Evolutionary conservation across 2,329 filamentous ascomycete species (phyloP).

Genomic region (Coniochaeta sp.): DNA sequence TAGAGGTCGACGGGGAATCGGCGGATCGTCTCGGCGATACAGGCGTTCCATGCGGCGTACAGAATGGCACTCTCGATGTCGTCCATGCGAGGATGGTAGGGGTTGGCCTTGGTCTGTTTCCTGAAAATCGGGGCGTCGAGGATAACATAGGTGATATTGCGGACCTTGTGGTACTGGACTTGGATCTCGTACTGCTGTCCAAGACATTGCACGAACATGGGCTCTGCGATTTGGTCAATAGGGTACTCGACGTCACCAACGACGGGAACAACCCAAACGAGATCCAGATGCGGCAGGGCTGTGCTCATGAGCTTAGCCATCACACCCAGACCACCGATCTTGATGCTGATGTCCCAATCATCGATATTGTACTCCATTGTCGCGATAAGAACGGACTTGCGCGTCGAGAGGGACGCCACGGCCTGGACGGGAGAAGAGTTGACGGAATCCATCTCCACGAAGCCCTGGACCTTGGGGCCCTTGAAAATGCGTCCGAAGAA

Average conservation of each 20-base stretch:
- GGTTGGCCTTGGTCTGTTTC: conserved; percentile 51
- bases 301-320: conserved; percentile 66
- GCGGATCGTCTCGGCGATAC: conserved; percentile 56
- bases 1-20: conserved; percentile 44
- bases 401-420: conserved; percentile 15
- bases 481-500: conserved; percentile 12
- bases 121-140: conserved; percentile 63
- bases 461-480: conserved; percentile 20
- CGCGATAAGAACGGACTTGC: conserved; percentile 55
- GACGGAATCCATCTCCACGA: conserved; percentile 22
- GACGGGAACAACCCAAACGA: conserved; percentile 57
- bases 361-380: conserved; percentile 69
- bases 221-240: conserved; percentile 47
- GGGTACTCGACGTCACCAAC: conserved; percentile 61
- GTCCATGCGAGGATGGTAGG: conserved; percentile 63
- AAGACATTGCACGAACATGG: conserved; percentile 56
- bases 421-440: conserved; percentile 15
- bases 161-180: conserved; percentile 55
- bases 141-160: conserved; percentile 63
- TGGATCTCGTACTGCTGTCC: conserved; percentile 53
- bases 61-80: conserved; percentile 62
- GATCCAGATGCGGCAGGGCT: conserved; percentile 55
- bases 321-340: conserved; percentile 63
- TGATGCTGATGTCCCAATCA: conserved; percentile 64
- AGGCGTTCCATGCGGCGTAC: conserved; percentile 65